Evolutionary conservation across 2,329 filamentous ascomycete species (phyloP), one percentile per base, ranked within the genome.

Genomic region (Microdochium bolleyi): DNA sequence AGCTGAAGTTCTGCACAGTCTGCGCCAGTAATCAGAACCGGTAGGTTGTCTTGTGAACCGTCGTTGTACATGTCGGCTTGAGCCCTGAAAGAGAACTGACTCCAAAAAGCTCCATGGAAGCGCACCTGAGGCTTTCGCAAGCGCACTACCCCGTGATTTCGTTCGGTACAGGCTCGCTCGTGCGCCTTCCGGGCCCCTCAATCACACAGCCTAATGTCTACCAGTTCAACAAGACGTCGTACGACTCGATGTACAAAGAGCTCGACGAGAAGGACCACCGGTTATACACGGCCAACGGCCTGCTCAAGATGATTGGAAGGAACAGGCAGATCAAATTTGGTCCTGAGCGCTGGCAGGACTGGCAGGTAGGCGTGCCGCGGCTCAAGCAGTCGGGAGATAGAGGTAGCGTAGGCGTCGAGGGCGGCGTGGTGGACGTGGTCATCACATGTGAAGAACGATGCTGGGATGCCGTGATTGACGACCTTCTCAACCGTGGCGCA

Each of bases 1-100:
- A 94, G 72, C 80, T 99, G 56, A 95, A 89, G 66, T 96, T 97
- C 72, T 96, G 92, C 76, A 97, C 94, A 2, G 92, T 99, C n/a
- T 99, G 94, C 72, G 94, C 94, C 8, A 96, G 91, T 64, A 99
- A 99, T 64, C 91, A 99, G 70, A 99, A 99, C 66, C 85, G 94
- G 83, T 95, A 77, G 57, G 78, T 63, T 13, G 3, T 32, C 49
- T 21, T 52, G 22, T 50, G 44, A 27, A 32, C 11, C 19, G 10
- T 38, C n/a, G n/a, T 27, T 41, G 30, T n/a, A 10, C 27, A n/a
- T 34, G 32, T 14, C 16, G 8, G 13, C 11, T 21, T 13, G 10
- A 13, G 8, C 22, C 25, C 19, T 32, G 30, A 19, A 8, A 14
- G 34, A 4, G 34, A 50, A 49, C 57, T 62, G 46, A 65, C 51